Conservation (phyloP, 2,329 filamentous ascomycete genomes). For the Venturia carpophila region DNA sequence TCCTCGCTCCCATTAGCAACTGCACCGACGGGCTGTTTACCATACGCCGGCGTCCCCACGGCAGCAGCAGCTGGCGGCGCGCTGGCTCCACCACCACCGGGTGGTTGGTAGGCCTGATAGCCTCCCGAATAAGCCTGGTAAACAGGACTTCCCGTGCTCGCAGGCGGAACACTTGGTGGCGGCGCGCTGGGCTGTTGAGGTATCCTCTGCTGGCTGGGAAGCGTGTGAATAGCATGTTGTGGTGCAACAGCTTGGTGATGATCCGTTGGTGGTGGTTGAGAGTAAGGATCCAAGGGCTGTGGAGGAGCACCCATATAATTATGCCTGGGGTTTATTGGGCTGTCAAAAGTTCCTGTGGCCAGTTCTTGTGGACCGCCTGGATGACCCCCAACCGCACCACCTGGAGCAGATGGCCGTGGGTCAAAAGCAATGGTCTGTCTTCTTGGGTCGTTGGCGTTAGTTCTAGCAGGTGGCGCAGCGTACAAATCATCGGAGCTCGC, state of each 20-base stretch:
- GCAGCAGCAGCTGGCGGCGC: conserved; percentile 9
- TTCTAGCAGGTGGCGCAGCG: conserved; percentile 12
- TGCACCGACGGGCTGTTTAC: neutral
- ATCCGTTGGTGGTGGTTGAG: neutral
- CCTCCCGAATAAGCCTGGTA: conserved; percentile 3
- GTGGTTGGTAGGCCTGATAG: conserved; percentile 2
- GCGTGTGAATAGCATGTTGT: conserved; percentile 12
- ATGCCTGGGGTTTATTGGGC: conserved; percentile 39
- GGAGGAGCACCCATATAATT: conserved; percentile 29
- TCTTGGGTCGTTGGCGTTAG: conserved; percentile 18
- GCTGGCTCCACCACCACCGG: neutral
- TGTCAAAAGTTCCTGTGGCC: conserved; percentile 40
- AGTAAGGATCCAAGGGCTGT: conserved; percentile 19
- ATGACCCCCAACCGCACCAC: conserved; percentile 23
- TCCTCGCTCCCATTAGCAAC: conserved; percentile 8
- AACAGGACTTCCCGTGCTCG: conserved; percentile 2
- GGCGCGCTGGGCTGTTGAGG: conserved; percentile 1
- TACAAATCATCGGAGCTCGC: conserved; percentile 21
- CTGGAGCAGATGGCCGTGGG: conserved; percentile 20
- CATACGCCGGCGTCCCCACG: neutral
- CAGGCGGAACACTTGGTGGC: conserved; percentile 2
- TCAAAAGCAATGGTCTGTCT: conserved; percentile 30
- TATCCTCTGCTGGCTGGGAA: conserved; percentile 16
- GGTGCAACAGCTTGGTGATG: neutral
- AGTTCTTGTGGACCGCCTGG: conserved; percentile 40